Base-by-base conservation (phyloP, 2,329 filamentous ascomycete genomes). In the Penicillium sp. region DNA sequence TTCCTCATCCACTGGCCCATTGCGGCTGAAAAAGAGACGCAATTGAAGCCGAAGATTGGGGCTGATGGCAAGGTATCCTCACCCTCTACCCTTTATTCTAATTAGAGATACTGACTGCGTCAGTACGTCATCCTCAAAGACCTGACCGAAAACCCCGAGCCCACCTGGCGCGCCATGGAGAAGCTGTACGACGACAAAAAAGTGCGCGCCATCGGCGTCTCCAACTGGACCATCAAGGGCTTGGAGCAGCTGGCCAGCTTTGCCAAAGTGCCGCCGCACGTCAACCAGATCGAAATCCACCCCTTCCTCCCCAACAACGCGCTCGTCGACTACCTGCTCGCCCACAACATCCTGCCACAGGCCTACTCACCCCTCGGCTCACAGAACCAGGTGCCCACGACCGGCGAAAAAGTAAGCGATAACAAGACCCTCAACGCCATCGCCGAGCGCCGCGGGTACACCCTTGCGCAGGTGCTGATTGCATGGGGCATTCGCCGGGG, bases 131-230 rank as follows among this genome's bases (percentile, higher is more conserved):
- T 85, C 75, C 83, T 85, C 68, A 79, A 86, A 69, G 79, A 79
- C 33, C 75, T 87, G 58, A 89, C 86, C 21, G 80, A 85, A 66
- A 86, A 89, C 77, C 85, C 81, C 48, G 71, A 76, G 61, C 68
- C 71, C 35, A 86, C 83, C 71, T 91, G 68, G 88, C 84, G 88
- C 66, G 83, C 82, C 28, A 84, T 92, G 78, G 80, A 85, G 68
- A 81, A 81, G 46, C 65, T 86, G 20, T 74, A 84, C 30, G 68
- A 72, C 12, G 81, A 82, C 1, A 87, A 87, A 60, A 82, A 82
- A 59, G 85, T 83, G 49, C 81, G 79, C 62, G 84, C 86, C 56
- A 91, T 94, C 63, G 90, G 90, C 52, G 85, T 94, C 14, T 90
- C 86, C 65, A 94, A 93, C 76, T 93, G 88, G 73, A 76, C 75